Evolutionary conservation across 1,139 yeast genomes (phyloP), one percentile per base, ranked within the genome.

Genomic region (Hyphopichia burtonii): DNA sequence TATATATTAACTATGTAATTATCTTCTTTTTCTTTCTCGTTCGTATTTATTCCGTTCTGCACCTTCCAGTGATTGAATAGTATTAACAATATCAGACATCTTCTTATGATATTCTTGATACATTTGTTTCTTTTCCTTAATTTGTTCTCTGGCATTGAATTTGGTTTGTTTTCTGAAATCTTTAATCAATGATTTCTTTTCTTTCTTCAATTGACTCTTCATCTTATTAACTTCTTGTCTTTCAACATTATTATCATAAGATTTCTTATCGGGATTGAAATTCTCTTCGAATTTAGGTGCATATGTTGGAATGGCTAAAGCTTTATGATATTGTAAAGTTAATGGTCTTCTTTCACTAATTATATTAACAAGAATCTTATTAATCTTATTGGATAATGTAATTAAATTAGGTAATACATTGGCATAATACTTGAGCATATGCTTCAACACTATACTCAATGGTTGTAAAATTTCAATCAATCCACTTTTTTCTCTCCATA

Each of bases 221-320:
- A 93, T 78, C 74, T 93, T 93, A 61, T 76, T 76, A 52, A 88
- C 67, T 61, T 93, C 98, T 53, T 84, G 88, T 63, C 95, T 79
- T 47, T 85, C 83, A 51, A 82, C 75, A 61, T 91, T 86, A 43
- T 85, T 78, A 61, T 91, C 97, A 63, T 90, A 87, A 12, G 96
- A 86, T 66, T 87, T 89, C 80, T 84, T 87, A 59, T 89, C 97
- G 45, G 97, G 96, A 68, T 90, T 91, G 78, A 85, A 94, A 71
- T 90, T 89, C 58, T 89, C 98, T 66, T 91, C 98, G 59, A 86
- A 94, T 66, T 87, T 85, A 50, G 99, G 99, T 35, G 91, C 86
- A 58, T 76, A 78, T 1, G 96, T 80, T 38, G 93, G 85, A 56
- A 94, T 86, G 3, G 96, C 86, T 44, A 93, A 63, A 28, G 96